Percentiles rank a stretch among this genome's conserved stretches.
Conservation (phyloP, 2,329 filamentous ascomycete species). For the Lojkania enalia region DNA sequence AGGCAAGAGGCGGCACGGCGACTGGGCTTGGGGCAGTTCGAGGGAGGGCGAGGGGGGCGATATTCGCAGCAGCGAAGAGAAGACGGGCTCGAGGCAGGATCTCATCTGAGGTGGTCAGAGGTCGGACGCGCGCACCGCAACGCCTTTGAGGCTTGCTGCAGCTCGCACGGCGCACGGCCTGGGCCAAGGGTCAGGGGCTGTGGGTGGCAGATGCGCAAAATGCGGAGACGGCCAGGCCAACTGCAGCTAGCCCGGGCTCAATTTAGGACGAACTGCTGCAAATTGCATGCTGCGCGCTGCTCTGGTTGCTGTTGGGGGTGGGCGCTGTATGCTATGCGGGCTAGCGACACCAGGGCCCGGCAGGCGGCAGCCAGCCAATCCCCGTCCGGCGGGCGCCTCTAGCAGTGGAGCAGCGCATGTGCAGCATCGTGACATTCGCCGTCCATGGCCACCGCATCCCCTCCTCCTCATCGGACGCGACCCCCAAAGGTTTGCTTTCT, state of each 20-base stretch:
- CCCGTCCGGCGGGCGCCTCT: constrained; percentile 33
- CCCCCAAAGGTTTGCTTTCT: constrained; percentile 19
- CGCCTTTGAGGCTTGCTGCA: constrained; percentile 48
- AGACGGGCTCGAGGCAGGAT: constrained; percentile 30
- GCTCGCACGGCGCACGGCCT: constrained; percentile 41
- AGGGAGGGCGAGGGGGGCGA: constrained; percentile 19
- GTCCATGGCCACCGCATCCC: constrained; percentile 24
- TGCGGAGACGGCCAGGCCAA: constrained; percentile 46
- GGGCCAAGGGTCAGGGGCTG: constrained; percentile 46
- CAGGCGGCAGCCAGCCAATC: constrained; percentile 37
- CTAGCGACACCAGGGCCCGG: constrained; percentile 35
- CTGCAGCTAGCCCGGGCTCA: constrained; percentile 43
- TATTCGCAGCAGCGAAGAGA: constrained; percentile 27
- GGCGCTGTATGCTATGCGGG: too few species aligned
- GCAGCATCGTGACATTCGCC: constrained; percentile 30
- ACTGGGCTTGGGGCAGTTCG: constrained; percentile 28
- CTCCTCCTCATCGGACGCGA: constrained; percentile 26
- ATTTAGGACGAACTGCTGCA: constrained; percentile 44
- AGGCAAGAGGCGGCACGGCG: constrained; percentile 18
- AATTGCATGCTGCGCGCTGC: constrained; percentile 42
- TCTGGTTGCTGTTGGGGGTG: too few species aligned
- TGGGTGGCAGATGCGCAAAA: constrained; percentile 46
- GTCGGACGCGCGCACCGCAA: constrained; percentile 40
- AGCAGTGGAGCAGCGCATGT: too few species aligned
- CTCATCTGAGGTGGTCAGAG: constrained; percentile 40